Evolutionary conservation across 352 stramenopile genomes (phyloP).

Genomic region (Globisporangium cylindrosporum): DNA sequence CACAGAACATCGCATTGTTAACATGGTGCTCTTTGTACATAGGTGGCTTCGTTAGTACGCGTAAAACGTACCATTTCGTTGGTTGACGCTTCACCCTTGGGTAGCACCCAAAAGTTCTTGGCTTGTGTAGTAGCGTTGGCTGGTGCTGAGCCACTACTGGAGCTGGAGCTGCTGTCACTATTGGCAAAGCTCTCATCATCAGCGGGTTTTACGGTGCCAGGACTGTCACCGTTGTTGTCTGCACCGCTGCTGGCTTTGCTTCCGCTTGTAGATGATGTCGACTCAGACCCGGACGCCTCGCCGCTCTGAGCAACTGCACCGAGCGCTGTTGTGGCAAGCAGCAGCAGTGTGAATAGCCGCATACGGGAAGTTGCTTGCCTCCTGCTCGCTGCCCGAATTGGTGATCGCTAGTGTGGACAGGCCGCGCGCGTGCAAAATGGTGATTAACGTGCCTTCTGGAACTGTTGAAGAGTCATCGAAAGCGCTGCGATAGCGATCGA

Average conservation of each 20-base stretch:
- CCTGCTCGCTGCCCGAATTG: neutral
- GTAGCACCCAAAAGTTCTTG: slow-evolving; percentile 1
- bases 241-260: neutral
- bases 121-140: neutral
- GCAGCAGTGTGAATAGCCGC: neutral
- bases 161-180: neutral
- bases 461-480: neutral
- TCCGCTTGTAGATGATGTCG: neutral
- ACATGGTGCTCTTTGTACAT: neutral
- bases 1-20: neutral
- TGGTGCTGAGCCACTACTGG: neutral
- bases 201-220: neutral
- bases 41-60: neutral
- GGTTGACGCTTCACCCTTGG: neutral
- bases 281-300: neutral
- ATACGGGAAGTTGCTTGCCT: neutral
- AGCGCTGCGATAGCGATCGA: neutral
- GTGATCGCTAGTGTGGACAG: neutral
- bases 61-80: neutral
- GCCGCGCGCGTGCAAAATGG: neutral
- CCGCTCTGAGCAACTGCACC: neutral
- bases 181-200: neutral
- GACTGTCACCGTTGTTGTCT: neutral
- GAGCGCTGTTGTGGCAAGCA: neutral
- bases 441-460: neutral